Evolutionary conservation across 2,329 filamentous ascomycete genomes (phyloP).

Genomic region (Botryotinia convoluta): DNA sequence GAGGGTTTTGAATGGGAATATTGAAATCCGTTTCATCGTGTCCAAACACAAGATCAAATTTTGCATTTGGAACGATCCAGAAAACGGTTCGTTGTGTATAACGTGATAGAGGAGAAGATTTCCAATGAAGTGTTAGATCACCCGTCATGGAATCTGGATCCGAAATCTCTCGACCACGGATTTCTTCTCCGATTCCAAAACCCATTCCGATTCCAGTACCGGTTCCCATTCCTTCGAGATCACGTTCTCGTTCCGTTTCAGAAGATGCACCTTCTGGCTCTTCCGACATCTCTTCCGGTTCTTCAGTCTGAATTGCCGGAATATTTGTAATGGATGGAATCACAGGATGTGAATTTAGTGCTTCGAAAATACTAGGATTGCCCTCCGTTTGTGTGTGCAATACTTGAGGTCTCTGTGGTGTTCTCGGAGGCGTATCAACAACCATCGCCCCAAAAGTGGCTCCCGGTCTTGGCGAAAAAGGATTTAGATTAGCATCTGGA

Average conservation of each 20-base stretch:
- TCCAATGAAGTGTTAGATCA: conserved; percentile 14
- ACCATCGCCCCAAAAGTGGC: conserved; percentile 13
- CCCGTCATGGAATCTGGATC: conserved; percentile 2
- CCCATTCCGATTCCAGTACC: conserved; percentile 14
- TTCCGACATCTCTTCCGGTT: neutral
- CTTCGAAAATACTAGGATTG: conserved; percentile 7
- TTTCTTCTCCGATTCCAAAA: conserved; percentile 12
- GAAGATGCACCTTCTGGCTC: neutral
- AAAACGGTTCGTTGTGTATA: conserved; percentile 19
- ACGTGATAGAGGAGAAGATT: neutral
- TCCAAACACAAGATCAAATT: conserved; percentile 13
- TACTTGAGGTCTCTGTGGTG: neutral
- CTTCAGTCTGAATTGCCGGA: neutral
- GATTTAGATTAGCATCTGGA: conserved; percentile 7
- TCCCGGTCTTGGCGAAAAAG: conserved; percentile 9
- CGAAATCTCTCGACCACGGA: neutral
- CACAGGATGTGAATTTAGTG: conserved; percentile 12
- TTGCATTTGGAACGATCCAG: conserved; percentile 17
- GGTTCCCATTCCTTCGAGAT: conserved; percentile 12
- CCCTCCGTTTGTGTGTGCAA: neutral
- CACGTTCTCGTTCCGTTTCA: neutral
- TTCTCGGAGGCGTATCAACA: conserved; percentile 8
- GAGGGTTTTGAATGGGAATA: neutral
- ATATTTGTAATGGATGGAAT: neutral
- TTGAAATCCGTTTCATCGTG: conserved; percentile 21